phyloP scores from a whole-genome alignment of 2,329 filamentous ascomycete genomes.

The Fusarium kyushuense region DNA sequence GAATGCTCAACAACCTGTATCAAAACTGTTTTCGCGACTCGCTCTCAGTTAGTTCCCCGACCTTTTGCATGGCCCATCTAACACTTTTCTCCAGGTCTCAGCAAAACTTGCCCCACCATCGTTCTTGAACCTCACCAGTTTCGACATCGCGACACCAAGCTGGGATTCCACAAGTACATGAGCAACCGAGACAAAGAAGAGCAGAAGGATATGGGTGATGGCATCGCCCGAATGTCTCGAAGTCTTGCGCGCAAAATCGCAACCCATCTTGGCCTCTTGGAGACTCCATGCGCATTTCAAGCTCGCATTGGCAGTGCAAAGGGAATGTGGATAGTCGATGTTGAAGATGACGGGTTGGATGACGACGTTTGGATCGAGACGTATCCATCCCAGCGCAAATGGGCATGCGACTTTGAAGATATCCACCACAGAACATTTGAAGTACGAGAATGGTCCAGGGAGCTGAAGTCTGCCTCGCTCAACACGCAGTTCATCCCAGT shows the following conservation, averaged over 20 bases:
- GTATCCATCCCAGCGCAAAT: slow-evolving; percentile 76
- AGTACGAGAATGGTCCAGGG: slow-evolving; percentile 59
- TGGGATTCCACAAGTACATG: slow-evolving; percentile 61
- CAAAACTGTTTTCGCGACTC: slow-evolving; percentile 71
- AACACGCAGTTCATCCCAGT: slow-evolving; percentile 78
- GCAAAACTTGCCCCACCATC: slow-evolving; percentile 61
- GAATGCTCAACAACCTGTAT: slow-evolving; percentile 60
- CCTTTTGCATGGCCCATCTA: background rate
- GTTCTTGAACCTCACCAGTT: slow-evolving; percentile 63
- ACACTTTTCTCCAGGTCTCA: slow-evolving; percentile 59
- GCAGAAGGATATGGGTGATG: slow-evolving; percentile 71
- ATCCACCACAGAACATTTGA: slow-evolving; percentile 73
- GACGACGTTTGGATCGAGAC: slow-evolving; percentile 74
- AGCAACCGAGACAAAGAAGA: slow-evolving; percentile 63
- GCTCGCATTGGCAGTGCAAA: slow-evolving; percentile 79
- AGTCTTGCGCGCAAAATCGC: slow-evolving; percentile 67
- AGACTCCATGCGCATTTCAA: slow-evolving; percentile 75
- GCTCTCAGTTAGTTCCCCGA: slow-evolving; percentile 59
- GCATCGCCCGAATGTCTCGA: slow-evolving; percentile 74
- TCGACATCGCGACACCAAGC: slow-evolving; percentile 17
- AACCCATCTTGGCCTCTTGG: slow-evolving; percentile 60
- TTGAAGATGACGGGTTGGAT: slow-evolving; percentile 54
- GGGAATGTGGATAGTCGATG: slow-evolving; percentile 78
- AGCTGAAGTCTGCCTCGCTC: slow-evolving; percentile 62
- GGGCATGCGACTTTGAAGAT: slow-evolving; percentile 64